phyloP scores from a whole-genome alignment of 2,329 filamentous ascomycete genomes.

The Lachnum nothofagi region DNA sequence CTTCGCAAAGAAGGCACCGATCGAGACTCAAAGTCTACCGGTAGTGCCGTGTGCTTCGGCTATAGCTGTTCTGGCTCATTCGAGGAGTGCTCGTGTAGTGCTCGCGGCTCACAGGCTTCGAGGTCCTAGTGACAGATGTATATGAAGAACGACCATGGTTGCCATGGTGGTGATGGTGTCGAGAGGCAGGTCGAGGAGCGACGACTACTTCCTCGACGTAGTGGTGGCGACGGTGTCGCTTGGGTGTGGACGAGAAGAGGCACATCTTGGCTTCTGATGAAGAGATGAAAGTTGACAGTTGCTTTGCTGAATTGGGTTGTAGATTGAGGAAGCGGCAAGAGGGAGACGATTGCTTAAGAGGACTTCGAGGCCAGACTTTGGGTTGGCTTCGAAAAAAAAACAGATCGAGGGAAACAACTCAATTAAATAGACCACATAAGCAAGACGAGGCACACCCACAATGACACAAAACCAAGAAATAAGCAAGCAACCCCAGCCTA shows the following conservation, averaged over 20 bases:
- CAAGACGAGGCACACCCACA: conserved; percentile 8
- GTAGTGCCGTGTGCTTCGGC: conserved; percentile 21
- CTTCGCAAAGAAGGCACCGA: too few species aligned
- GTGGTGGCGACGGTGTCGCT: conserved; percentile 19
- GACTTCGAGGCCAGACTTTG: not conserved
- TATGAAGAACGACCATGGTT: conserved; percentile 23
- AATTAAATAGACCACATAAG: conserved; percentile 17
- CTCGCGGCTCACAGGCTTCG: conserved; percentile 13
- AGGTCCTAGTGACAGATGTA: conserved; percentile 23
- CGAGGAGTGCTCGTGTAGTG: conserved; percentile 20
- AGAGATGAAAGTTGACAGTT: not conserved
- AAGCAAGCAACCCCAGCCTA: conserved; percentile 6
- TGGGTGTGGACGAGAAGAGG: conserved; percentile 22
- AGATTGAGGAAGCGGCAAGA: not conserved
- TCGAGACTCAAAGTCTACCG: conserved; percentile 12
- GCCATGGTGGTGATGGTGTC: conserved; percentile 19
- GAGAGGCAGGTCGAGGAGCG: conserved; percentile 25
- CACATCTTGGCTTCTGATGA: conserved; percentile 19
- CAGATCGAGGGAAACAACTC: conserved; percentile 2
- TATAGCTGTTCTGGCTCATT: conserved; percentile 26
- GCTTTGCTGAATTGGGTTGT: not conserved
- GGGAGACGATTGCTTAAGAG: conserved; percentile 1
- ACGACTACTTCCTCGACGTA: conserved; percentile 28
- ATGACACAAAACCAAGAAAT: conserved; percentile 4
- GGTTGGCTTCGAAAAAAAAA: conserved; percentile 3